These are phyloP conservation scores for Cryptosporidium bovis DNA, from an alignment of 169 alveolate genomes.

Conservation along the genomic window DNA sequence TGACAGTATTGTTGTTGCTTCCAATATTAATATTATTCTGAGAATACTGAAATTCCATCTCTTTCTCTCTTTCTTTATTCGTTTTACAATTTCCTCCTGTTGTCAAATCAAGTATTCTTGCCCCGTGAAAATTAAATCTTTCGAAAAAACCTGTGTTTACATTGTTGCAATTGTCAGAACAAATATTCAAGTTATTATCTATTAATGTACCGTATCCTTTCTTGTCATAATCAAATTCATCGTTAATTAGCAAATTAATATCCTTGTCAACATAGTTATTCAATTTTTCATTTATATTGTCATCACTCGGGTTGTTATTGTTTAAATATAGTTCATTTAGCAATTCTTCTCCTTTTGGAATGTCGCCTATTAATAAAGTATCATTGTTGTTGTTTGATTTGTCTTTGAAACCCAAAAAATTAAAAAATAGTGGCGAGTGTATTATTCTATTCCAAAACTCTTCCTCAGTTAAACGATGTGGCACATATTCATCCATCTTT, in stretches of 20 bases:
- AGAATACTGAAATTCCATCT: slow-evolving; percentile 16
- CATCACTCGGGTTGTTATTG: slow-evolving; percentile 4
- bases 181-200: slow-evolving; percentile 23
- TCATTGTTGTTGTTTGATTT: neutral
- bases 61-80: neutral
- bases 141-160: slow-evolving; percentile 60
- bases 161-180: slow-evolving; percentile 20
- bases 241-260: slow-evolving; percentile 31
- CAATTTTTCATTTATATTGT: slow-evolving; percentile 8
- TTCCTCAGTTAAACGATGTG: slow-evolving; percentile 68
- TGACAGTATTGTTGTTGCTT: neutral
- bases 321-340: slow-evolving; percentile 8
- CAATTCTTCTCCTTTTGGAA: slow-evolving; percentile 67
- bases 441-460: slow-evolving; percentile 71
- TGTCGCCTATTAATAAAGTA: slow-evolving; percentile 40
- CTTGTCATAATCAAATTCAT: slow-evolving; percentile 13
- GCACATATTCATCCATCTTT: slow-evolving; percentile 59
- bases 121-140: slow-evolving; percentile 70
- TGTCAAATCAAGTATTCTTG: slow-evolving; percentile 58
- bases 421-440: slow-evolving; percentile 63
- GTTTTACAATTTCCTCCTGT: slow-evolving; percentile 9
- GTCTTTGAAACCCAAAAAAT: slow-evolving; percentile 23
- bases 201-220: slow-evolving; percentile 64
- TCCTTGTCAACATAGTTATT: slow-evolving; percentile 31
- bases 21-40: slow-evolving; percentile 7